Base-by-base conservation (phyloP, 345 rosid genomes). In the Eucalyptus melliodora region DNA sequence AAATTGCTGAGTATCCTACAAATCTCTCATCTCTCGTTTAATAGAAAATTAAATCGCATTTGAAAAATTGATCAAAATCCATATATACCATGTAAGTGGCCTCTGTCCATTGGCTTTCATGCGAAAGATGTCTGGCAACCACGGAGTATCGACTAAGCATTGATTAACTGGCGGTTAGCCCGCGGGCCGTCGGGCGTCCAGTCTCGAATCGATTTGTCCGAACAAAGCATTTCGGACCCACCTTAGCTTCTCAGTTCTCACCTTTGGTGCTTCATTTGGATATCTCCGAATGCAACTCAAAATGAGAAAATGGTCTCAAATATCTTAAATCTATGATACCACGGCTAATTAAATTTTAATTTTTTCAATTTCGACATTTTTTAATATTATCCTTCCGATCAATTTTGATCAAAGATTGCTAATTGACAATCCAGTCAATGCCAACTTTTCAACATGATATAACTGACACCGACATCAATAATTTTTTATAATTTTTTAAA, bases 391-490 rank as follows among this genome's bases (percentile, higher is more conserved):
- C 0, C 67, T 27, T 26, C 15, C 13, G 0, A 11, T 11, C 4
- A 60, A 26, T 60, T 60, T 60, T 60, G 67, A 6, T 6, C 31
- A 60, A 60, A 60, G 15, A 26, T 60, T 12, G 31, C 16, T 27
- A 26, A 60, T 30, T 26, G 15, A 13, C 7, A 13, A 0, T 60
- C 16, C 8, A 27, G 2, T 27, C 4, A 27, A 27, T 3, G 16
- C 69, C 4, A 60, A 60, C 34, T 60, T 60, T 60, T 60, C 34
- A 60, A 62, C 4, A 27, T 12, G 0, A 3, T 6, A 60, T 13
- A 12, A 11, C 4, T 1, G 0, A 30, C 9, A 13, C 1, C 2
- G 4, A 27, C 2, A 1, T 60, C 7, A 14, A 27, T 6, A 62
- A 62, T 13, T 30, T 27, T 60, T 59, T 26, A 26, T 11, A 59